Evolutionary conservation across 2,329 filamentous ascomycete genomes (phyloP).

Genomic region (Lachnum nothofagi): DNA sequence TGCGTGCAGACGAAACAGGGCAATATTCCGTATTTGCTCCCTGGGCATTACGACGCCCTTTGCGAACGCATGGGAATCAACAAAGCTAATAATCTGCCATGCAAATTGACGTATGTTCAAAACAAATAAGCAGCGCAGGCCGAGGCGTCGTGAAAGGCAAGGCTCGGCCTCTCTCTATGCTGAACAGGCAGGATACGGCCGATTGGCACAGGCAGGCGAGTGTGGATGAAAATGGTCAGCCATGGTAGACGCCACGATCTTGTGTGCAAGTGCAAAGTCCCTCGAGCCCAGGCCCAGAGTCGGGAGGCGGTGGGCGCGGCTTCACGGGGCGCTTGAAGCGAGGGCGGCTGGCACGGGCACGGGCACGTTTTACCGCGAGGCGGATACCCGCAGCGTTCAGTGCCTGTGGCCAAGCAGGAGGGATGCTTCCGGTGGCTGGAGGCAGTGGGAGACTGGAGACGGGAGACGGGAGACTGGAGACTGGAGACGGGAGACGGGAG

Average conservation of each 20-base stretch:
- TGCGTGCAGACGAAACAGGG: not conserved
- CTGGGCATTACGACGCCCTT: not conserved
- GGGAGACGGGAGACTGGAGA: not conserved
- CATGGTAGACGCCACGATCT: conserved; percentile 7
- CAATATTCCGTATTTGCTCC: not conserved
- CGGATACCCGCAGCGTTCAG: too few species aligned
- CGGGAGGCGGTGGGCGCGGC: not conserved
- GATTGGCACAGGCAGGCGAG: conserved; percentile 19
- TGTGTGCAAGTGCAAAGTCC: not conserved
- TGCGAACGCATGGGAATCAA: not conserved
- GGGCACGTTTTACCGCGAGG: not conserved
- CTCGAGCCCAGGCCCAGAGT: not conserved
- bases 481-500: not conserved
- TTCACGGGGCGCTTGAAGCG: not conserved
- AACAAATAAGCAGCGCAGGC: not conserved
- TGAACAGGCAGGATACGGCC: conserved; percentile 3
- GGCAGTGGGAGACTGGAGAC: not conserved
- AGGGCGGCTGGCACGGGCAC: not conserved
- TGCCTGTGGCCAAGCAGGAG: too few species aligned
- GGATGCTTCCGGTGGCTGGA: too few species aligned
- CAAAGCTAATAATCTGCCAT: not conserved
- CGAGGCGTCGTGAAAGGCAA: not conserved
- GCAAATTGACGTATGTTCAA: not conserved
- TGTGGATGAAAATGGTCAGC: conserved; percentile 5
- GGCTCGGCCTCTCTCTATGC: conserved; percentile 11